Base-by-base conservation (phyloP, 1,284 basidiomycete genomes). In the Rhodotorula glutinis region DNA sequence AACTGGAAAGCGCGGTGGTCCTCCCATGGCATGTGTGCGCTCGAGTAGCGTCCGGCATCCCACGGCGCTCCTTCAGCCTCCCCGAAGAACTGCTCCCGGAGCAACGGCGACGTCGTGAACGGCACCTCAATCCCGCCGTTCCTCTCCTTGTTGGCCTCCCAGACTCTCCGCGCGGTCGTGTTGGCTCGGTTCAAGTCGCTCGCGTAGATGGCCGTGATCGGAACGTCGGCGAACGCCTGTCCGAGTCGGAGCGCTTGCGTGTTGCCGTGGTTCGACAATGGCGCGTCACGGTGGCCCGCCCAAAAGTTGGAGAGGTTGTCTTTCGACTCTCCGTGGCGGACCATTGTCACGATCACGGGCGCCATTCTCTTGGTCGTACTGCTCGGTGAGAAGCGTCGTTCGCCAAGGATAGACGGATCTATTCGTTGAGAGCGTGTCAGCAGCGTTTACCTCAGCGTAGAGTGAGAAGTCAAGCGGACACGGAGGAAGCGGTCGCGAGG, bases 101-200 rank as follows among this genome's bases (percentile, higher is more conserved):
- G 69, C 23, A 79, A 70, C 30, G 76, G 75, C 13, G 78, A 78
- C 53, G 83, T 79, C 10, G 80, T 82, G 56, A 90, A 78, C 3
- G 83, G 80, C 1, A 86, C 85, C 23, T 82, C 79, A 7, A 79
- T 76, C 63, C 86, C 83, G 21, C 79, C 81, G n/a, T 80, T 78
- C n/a, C 25, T 11, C 9, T 25, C 49, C n/a, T 16, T 16, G 68
- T 79, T 79, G n/a, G 72, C 66, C 43, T 76, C 72, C 54, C 82
- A 82, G 56, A 92, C 80, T 30, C 84, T 83, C 63, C 84, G 77
- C 0, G 89, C 90, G 0, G 91, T 92, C 71, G 82, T 82, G 62
- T 83, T 80, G 2, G 92, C 91, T 33, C 93, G 86, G 74, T 87
- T 84, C 58, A 96, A 83, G 65, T 89, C 85, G 0, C 91, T 94